A percentile compares a stretch with the other conserved stretches of the same genome.
These are phyloP conservation scores for Cytospora piceicola DNA, from an alignment of 2,329 filamentous ascomycete species.

Conservation along the genomic window DNA sequence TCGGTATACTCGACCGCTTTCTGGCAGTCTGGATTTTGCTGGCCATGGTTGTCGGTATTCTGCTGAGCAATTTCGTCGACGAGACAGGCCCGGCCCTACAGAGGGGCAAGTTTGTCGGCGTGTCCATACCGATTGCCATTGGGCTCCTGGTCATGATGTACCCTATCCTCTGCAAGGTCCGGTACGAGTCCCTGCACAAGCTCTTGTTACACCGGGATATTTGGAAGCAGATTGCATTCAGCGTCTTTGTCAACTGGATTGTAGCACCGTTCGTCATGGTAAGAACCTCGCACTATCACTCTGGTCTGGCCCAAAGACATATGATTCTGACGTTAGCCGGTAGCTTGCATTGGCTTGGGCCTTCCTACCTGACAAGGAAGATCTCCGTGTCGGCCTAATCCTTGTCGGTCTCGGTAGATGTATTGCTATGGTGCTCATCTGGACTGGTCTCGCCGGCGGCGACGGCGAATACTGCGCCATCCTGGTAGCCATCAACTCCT, in stretches of 20 bases:
- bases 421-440: constrained; percentile 87
- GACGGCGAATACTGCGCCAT: constrained; percentile 84
- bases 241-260: constrained; percentile 80
- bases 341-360: constrained; percentile 71
- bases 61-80: constrained; percentile 76
- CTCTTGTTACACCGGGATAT: constrained; percentile 64
- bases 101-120: constrained; percentile 68
- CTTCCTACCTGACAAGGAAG: constrained; percentile 62
- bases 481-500: constrained; percentile 74
- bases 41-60: constrained; percentile 75
- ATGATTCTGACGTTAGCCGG: background rate
- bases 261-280: constrained; percentile 84
- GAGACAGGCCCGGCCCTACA: constrained; percentile 65
- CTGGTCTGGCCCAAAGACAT: background rate
- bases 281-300: constrained; percentile 29
- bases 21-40: constrained; percentile 76
- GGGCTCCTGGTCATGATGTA: constrained; percentile 93
- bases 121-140: constrained; percentile 56
- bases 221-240: constrained; percentile 81
- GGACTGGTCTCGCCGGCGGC: constrained; percentile 72
- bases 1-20: constrained; percentile 65
- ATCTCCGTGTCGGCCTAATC: constrained; percentile 69
- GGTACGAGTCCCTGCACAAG: constrained; percentile 73
- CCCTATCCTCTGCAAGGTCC: constrained; percentile 85
- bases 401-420: constrained; percentile 84